Percentiles rank a stretch among this genome's conserved stretches.
These are phyloP conservation scores for Leccinum subrobustum DNA, from an alignment of 1,284 basidiomycete genomes.

Conservation along the genomic window DNA sequence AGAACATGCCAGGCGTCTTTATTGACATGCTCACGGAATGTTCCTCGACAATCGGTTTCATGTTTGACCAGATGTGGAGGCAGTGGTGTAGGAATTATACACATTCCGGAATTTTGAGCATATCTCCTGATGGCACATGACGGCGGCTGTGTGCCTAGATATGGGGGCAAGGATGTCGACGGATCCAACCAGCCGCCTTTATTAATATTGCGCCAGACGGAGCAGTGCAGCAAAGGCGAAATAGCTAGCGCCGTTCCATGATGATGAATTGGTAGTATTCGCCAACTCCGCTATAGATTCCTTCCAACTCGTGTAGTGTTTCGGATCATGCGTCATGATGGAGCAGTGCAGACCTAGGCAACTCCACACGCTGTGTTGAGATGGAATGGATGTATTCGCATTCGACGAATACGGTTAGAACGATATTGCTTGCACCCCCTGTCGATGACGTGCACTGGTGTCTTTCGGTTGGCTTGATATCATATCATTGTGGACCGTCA, in stretches of 20 bases:
- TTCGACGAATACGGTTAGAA: conserved; percentile 17
- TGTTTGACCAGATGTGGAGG: background rate
- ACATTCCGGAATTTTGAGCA: background rate
- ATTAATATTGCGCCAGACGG: background rate
- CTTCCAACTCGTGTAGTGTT: background rate
- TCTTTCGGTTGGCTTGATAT: background rate
- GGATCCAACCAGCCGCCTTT: background rate
- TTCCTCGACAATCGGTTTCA: background rate
- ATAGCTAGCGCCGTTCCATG: background rate
- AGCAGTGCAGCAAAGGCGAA: conserved; percentile 4
- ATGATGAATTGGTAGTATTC: background rate
- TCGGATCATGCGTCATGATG: conserved; percentile 14
- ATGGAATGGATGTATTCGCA: background rate
- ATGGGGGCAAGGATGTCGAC: background rate
- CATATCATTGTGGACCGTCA: background rate
- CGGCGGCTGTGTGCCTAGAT: background rate
- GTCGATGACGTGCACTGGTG: conserved; percentile 18
- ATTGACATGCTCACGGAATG: background rate
- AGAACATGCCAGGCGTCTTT: background rate
- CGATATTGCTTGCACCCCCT: conserved; percentile 3
- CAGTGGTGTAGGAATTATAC: background rate
- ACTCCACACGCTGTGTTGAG: background rate
- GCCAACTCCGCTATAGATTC: conserved; percentile 3
- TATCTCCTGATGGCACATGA: background rate
- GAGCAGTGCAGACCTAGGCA: conserved; percentile 9